These are phyloP conservation scores for Starmera dryadoides DNA, from an alignment of 805 yeast species.

Conservation along the genomic window DNA sequence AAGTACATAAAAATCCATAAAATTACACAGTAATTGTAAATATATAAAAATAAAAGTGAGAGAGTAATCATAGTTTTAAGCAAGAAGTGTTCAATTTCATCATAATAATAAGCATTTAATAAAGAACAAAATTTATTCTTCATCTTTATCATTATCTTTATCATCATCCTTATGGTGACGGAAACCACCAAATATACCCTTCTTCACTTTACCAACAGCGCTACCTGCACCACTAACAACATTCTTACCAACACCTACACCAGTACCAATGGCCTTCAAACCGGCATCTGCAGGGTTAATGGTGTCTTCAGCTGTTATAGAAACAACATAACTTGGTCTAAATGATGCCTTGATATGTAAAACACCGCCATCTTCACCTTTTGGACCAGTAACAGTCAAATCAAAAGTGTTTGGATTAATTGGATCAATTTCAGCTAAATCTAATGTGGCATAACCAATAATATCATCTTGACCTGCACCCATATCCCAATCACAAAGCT, in stretches of 20 bases:
- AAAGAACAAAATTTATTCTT: no score
- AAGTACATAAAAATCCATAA: no score
- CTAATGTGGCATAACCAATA: constrained; percentile 58
- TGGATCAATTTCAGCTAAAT: constrained; percentile 56
- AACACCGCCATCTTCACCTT: constrained; percentile 48
- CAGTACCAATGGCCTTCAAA: constrained; percentile 44
- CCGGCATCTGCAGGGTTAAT: constrained; percentile 42
- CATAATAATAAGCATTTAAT: no score
- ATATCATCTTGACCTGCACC: constrained; percentile 82
- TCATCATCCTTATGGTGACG: background rate
- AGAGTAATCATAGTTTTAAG: no score
- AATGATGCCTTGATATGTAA: constrained; percentile 54
- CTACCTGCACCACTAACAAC: constrained; percentile 38
- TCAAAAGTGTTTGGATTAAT: constrained; percentile 42
- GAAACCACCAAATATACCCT: constrained; percentile 31
- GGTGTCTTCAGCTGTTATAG: constrained; percentile 28
- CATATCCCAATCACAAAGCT: constrained; percentile 86
- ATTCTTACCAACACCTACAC: constrained; percentile 35
- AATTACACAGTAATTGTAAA: no score
- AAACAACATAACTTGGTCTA: constrained; percentile 61
- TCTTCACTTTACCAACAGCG: constrained; percentile 33
- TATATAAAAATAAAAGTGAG: no score
- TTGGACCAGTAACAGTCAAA: constrained; percentile 37
- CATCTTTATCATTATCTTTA: background rate
- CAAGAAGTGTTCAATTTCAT: no score